These are phyloP conservation scores for Colletotrichum sp. DNA, from an alignment of 2,329 filamentous ascomycete genomes.

Conservation along the genomic window DNA sequence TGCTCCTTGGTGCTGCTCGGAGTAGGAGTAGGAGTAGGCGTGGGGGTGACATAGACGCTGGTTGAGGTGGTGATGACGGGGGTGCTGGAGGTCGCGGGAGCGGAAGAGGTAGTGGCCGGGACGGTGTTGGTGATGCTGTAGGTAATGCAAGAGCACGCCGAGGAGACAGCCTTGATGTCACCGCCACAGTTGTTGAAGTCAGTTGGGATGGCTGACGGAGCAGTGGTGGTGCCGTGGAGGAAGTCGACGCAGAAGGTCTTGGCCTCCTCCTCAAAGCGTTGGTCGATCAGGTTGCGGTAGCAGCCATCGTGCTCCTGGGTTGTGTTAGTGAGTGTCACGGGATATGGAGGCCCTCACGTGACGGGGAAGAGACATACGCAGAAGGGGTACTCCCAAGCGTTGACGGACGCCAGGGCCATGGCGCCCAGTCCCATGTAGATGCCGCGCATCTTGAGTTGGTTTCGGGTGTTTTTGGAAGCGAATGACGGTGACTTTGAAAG, in stretches of 20 bases:
- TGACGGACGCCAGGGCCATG: conserved; percentile 33
- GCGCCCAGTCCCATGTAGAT: conserved; percentile 31
- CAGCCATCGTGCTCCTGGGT: conserved; percentile 34
- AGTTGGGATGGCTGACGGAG: conserved; percentile 31
- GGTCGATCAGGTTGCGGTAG: conserved; percentile 39
- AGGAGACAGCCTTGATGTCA: conserved; percentile 27
- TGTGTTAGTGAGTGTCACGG: not conserved
- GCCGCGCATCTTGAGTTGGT: conserved; percentile 36
- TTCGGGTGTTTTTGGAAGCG: conserved; percentile 28
- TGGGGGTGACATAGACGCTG: not conserved
- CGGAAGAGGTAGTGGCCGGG: not conserved
- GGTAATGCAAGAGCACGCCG: conserved; percentile 43
- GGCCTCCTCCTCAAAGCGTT: conserved; percentile 32
- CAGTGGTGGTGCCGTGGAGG: conserved; percentile 33
- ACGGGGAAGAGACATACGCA: conserved; percentile 23
- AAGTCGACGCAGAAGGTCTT: conserved; percentile 36
- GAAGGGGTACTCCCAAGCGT: conserved; percentile 31
- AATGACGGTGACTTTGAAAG: conserved; percentile 23
- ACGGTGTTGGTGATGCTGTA: conserved; percentile 25
- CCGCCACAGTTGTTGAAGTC: conserved; percentile 34
- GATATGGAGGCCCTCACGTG: not conserved
- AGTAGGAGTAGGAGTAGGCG: not conserved
- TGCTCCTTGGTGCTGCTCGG: not conserved
- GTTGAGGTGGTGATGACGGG: not conserved
- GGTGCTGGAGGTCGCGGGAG: not conserved